A percentile compares a stretch with the other conserved stretches of the same genome.
Evolutionary conservation across 2,329 filamentous ascomycete species (phyloP).

Genomic region (Alternaria sp.): DNA sequence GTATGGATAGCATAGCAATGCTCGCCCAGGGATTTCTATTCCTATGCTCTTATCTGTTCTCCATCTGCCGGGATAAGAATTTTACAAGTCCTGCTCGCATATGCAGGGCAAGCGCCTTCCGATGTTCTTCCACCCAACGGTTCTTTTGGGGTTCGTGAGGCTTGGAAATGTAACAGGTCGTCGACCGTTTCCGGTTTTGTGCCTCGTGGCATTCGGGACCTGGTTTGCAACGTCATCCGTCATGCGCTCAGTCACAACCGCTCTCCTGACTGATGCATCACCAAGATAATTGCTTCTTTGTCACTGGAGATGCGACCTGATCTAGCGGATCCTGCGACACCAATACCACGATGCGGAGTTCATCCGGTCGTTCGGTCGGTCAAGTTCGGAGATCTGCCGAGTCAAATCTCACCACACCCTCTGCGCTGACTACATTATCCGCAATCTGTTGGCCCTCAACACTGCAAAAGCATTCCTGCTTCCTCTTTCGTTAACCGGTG

Average conservation of each 20-base stretch:
- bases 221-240: conserved; percentile 2
- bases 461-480: conserved; percentile 1
- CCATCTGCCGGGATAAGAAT: neutral
- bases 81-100: neutral
- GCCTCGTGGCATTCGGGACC: conserved; percentile 1
- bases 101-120: conserved; percentile 2
- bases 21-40: neutral
- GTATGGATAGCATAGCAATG: neutral
- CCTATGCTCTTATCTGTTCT: neutral
- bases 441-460: conserved; percentile 2
- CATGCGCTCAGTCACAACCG: neutral
- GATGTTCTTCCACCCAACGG: conserved; percentile 5
- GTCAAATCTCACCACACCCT: neutral
- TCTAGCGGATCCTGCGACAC: conserved; percentile 4
- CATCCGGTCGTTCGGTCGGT: neutral
- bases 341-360: conserved; percentile 1
- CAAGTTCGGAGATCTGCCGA: conserved; percentile 3
- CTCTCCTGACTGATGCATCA: neutral
- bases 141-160: neutral
- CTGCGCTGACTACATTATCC: neutral
- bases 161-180: neutral
- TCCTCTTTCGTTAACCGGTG: neutral
- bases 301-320: neutral
- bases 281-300: conserved; percentile 6
- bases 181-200: conserved; percentile 2